Evolutionary conservation across 495 filamentous ascomycete species (phyloP), one percentile per base, ranked within the genome.

Genomic region (Lophium mytilinum): DNA sequence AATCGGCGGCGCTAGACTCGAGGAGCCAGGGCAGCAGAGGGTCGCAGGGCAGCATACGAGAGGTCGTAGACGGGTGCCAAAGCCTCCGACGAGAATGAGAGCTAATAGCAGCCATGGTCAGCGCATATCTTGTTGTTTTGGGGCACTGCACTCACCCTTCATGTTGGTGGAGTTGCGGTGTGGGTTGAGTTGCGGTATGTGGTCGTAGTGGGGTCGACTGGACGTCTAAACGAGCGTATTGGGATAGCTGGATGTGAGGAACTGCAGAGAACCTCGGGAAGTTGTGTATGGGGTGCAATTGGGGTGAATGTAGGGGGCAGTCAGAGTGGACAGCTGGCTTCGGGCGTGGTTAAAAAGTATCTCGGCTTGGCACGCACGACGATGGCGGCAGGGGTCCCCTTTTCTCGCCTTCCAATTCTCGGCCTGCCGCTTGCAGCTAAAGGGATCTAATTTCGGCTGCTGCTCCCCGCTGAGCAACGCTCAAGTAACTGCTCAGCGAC

Each of bases 51-150:
- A 35, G 83, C 89, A 74, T 88, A 96, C 91, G 76, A 98, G 81
- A 75, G 93, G 93, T 71, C 93, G 88, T 64, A 98, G 84, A 74
- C 93, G 92, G 74, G 93, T 98, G 71, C 93, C 93, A 76, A 97
- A 98, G 70, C 93, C 93, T 78, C 93, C 93, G 74, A 98, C 93
- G 69, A 98, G 92, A 85, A 98, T 97, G 69, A 98, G 84, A 73
- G 93, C 93, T 98, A 72, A 64, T 42, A 8, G 14, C 1, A 42
- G 40, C 40, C 14, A 42, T n/a, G 14, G 40, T 42, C 40, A 42
- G 17, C 9, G 2, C 40, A 14, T n/a, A 8, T 42, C 9, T 8
- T 18, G 40, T 4, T n/a, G 24, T 39, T 15, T n/a, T 18, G 19
- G n/a, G n/a, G 24, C 24, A 30, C 24, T 6, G 17, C n/a, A 30